Base-by-base conservation (phyloP, 2,329 filamentous ascomycete species). In the Aspergillus viridinutans region DNA sequence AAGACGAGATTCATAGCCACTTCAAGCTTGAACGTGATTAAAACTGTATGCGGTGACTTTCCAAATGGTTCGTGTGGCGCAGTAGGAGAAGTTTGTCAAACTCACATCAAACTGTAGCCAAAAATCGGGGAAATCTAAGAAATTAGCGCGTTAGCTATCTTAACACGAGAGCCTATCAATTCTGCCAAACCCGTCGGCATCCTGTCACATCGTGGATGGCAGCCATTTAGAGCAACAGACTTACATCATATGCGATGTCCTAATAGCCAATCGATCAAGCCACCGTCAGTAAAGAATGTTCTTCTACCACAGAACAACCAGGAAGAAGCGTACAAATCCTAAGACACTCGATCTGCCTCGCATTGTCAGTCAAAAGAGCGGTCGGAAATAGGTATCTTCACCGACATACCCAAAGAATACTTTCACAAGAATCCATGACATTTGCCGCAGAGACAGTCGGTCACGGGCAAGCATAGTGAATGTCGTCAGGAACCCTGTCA, bases 401-500 rank as follows among this genome's bases (percentile, higher is more conserved):
- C 65, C 67, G 69, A 61, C 72, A 64, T 71, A 77, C 74, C 84
- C 84, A 69, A 86, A 85, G 72, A 86, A 86, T 32, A 86, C 83
- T 59, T 85, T 83, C 61, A 85, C 77, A 60, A 85, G 68, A 42
- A 84, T 79, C 79, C 82, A 85, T 48, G 82, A 82, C 80, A 85
- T 85, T 61, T 85, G 72, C 49, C 75, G 72, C 35, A 81, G 75
- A 29, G 78, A 82, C 67, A 84, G 81, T 58, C 78, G 77, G 63
- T 83, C 83, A 61, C 83, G 76, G 40, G 83, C 83, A 47, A 86
- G 77, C 68, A 86, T 78, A 3, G 81, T 82, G 62, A 86, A 85
- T 3, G 91, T 96, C 0, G 92, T 96, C 35, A 96, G 77, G 73
- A 97, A 97, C 49, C 92, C 85, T 83, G 61, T 40, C 59, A 53